Percentiles rank a stretch among this genome's conserved stretches.
phyloP scores from a whole-genome alignment of 75 land plant species.

The Ceratopteris richardii region DNA sequence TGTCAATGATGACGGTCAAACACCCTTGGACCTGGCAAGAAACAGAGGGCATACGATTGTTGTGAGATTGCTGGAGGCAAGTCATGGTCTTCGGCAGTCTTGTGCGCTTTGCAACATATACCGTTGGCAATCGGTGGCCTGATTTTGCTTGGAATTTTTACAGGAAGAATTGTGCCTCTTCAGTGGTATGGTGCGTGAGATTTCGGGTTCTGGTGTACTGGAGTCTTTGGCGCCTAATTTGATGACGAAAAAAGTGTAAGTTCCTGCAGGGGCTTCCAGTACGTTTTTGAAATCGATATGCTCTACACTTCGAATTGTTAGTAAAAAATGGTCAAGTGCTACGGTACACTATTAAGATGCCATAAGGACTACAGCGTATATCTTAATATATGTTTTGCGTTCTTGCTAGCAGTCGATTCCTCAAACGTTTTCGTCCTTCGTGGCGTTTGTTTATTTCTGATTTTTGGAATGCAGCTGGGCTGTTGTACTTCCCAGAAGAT shows the following conservation, averaged over 20 bases:
- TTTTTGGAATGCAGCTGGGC: constrained; percentile 53
- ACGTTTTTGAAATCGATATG: neutral
- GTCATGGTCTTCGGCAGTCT: neutral
- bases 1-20: constrained; percentile 15
- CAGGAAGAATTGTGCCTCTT: constrained; percentile 63
- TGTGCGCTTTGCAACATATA: neutral
- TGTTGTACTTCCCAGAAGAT: constrained; percentile 61
- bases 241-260: constrained; percentile 55
- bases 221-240: constrained; percentile 57
- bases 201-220: constrained; percentile 64
- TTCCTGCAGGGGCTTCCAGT: neutral
- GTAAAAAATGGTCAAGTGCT: too few species aligned
- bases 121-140: neutral
- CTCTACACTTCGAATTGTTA: neutral
- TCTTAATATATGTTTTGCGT: neutral
- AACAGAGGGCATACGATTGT: constrained; percentile 13
- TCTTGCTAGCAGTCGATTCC: neutral
- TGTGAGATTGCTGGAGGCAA: constrained; percentile 10
- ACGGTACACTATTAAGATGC: too few species aligned
- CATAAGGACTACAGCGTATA: neutral
- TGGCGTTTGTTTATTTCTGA: too few species aligned
- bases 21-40: constrained; percentile 19
- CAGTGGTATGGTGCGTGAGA: constrained; percentile 71
- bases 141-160: neutral
- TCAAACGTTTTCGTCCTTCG: too few species aligned